Evolutionary conservation across 2,329 filamentous ascomycete species (phyloP), one percentile per base, ranked within the genome.

Genomic region (Trichophyton benhamiae): DNA sequence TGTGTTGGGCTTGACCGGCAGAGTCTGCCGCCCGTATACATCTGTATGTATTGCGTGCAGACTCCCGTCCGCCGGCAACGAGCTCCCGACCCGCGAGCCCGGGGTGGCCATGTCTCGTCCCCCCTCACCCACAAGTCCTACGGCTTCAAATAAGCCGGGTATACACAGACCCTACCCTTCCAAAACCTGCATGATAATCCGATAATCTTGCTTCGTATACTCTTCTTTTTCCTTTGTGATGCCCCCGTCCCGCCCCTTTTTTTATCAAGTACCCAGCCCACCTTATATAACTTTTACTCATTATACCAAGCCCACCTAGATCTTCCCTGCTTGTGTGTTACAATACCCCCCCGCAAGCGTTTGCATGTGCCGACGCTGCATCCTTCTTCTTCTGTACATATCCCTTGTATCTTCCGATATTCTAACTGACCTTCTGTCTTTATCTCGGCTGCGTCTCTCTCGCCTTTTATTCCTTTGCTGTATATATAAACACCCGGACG

Each of bases 1-100:
- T 86, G 83, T 66, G 76, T 84, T 22, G 82, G 82, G 1, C 70
- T 84, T 15, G 77, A 79, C 61, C 70, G 74, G 17, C 74, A 76
- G 42, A 77, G 76, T 60, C 71, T 80, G 22, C 72, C 76, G 8
- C 75, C 77, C 0, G 71, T 78, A 33, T 81, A 80, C 65, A 75
- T 80, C 11, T 82, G 80, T 67, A 70, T 78, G 46, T 79, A 79
- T 63, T 82, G 80, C 66, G 76, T 75, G 3, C 73, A 70, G 25
- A 73, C 70, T 3, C 70, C 72, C 3, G 64, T 68, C 20, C 66
- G 70, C 17, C 63, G 66, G 41, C 41, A 44, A 3, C 67, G 68
- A 27, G 48, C 67, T 17, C 66, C 67, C 30, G 67, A 68, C 33
- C 66, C 68, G 9, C 60, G 63, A 2, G 62, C 62, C 6, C 46